These are phyloP conservation scores for Candida fluviatilis DNA, from an alignment of 805 yeast genomes.

Conservation along the genomic window DNA sequence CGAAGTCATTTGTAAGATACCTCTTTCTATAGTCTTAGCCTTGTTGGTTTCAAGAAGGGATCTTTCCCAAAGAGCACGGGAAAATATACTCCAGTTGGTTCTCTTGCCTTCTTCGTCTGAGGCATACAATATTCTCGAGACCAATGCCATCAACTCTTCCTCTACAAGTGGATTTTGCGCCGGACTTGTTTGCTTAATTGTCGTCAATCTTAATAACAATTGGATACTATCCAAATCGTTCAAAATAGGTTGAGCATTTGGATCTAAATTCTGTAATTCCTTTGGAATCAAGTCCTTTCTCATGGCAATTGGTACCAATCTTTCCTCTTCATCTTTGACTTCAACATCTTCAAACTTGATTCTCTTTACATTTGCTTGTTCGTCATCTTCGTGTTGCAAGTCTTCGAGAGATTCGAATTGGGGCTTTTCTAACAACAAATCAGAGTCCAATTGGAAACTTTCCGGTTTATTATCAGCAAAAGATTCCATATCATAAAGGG, in stretches of 20 bases:
- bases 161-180: slow-evolving; percentile 64
- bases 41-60: slow-evolving; percentile 76
- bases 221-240: slow-evolving; percentile 71
- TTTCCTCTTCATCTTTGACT: slow-evolving; percentile 19
- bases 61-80: slow-evolving; percentile 86
- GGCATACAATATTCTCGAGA: slow-evolving; percentile 63
- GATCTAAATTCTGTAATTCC: slow-evolving; percentile 54
- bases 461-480: slow-evolving; percentile 42
- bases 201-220: slow-evolving; percentile 61
- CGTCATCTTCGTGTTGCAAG: slow-evolving; percentile 28
- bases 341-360: slow-evolving; percentile 36
- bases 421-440: slow-evolving; percentile 72
- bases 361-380: slow-evolving; percentile 29
- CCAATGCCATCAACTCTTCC: slow-evolving; percentile 78
- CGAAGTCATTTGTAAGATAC: slow-evolving; percentile 88
- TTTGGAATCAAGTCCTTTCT: slow-evolving; percentile 62
- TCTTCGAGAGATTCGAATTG: slow-evolving; percentile 59
- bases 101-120: slow-evolving; percentile 25
- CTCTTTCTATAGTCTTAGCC: slow-evolving; percentile 88
- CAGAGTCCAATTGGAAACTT: slow-evolving; percentile 64
- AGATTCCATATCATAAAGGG: slow-evolving; percentile 17
- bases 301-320: slow-evolving; percentile 59
- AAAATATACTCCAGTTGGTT: slow-evolving; percentile 72
- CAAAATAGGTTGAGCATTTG: slow-evolving; percentile 76
- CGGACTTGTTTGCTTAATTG: slow-evolving; percentile 68